These are phyloP conservation scores for Xylariaceae sp. DNA, from an alignment of 2,329 filamentous ascomycete genomes.

Conservation along the genomic window DNA sequence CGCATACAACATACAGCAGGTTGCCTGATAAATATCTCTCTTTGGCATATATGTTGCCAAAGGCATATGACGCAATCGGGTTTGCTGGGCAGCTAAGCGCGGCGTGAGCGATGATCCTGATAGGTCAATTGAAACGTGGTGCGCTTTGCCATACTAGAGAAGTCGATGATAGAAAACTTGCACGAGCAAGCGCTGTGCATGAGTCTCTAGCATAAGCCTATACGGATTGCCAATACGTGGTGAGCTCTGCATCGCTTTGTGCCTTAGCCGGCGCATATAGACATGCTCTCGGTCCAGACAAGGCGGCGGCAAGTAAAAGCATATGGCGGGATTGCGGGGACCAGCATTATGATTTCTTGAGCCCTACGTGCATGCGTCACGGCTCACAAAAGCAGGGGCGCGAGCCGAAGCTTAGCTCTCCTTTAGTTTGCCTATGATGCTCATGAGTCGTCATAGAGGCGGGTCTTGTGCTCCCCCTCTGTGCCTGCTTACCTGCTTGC, in stretches of 20 bases:
- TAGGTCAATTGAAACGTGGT: constrained; percentile 36
- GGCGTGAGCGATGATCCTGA: constrained; percentile 30
- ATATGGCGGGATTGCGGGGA: constrained; percentile 13
- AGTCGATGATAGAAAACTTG: constrained; percentile 11
- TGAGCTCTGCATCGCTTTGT: not conserved
- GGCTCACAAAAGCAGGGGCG: not conserved
- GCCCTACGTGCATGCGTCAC: constrained; percentile 17
- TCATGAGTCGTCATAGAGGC: constrained; percentile 13
- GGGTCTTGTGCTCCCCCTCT: constrained; percentile 1
- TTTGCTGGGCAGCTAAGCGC: constrained; percentile 8
- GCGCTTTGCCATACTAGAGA: constrained; percentile 8
- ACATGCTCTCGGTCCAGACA: constrained; percentile 2
- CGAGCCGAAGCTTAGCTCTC: not conserved
- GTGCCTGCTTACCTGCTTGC: too few species aligned
- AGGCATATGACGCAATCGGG: constrained; percentile 26
- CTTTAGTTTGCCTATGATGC: not conserved
- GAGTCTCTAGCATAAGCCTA: not conserved
- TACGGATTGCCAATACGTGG: not conserved
- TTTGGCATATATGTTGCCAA: constrained; percentile 1
- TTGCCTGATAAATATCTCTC: constrained; percentile 3
- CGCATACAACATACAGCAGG: constrained; percentile 8
- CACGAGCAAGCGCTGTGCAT: constrained; percentile 12
- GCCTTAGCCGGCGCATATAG: not conserved
- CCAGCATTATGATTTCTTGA: constrained; percentile 13
- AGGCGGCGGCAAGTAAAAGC: not conserved